Conservation (phyloP, 2,329 filamentous ascomycete genomes). For the Stagonosporopsis cucurbitacearum region DNA sequence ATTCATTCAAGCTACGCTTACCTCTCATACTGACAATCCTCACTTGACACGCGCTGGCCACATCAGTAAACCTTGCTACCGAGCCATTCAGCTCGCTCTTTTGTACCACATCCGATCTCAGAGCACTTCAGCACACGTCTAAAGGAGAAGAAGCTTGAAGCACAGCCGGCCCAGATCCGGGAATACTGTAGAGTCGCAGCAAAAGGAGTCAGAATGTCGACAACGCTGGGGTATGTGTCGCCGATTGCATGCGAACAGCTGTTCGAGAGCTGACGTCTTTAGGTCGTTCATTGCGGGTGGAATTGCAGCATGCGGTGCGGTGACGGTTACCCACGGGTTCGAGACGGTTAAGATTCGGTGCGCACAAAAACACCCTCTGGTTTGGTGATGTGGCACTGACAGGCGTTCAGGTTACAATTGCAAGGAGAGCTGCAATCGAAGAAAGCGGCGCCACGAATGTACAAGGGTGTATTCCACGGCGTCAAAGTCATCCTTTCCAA, state of each 20-base stretch:
- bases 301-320: slow-evolving; percentile 94
- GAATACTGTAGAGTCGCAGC: slow-evolving; percentile 12
- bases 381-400: slow-evolving; percentile 25
- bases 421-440: slow-evolving; percentile 94
- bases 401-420: slow-evolving; percentile 75
- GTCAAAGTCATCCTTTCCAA: slow-evolving; percentile 88
- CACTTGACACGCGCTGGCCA: slow-evolving; percentile 2
- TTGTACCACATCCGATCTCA: neutral
- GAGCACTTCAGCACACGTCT: neutral
- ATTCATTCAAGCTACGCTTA: slow-evolving; percentile 11
- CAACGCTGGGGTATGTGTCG: slow-evolving; percentile 53
- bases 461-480: slow-evolving; percentile 89
- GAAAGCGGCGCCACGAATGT: slow-evolving; percentile 82
- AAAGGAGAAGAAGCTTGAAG: slow-evolving; percentile 2
- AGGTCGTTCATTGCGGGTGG: slow-evolving; percentile 94
- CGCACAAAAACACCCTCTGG: slow-evolving; percentile 32
- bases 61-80: neutral
- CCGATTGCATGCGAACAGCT: too few species aligned
- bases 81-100: neutral
- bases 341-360: slow-evolving; percentile 99
- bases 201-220: slow-evolving; percentile 50
- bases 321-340: slow-evolving; percentile 96
- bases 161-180: slow-evolving; percentile 5
- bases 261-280: slow-evolving; percentile 2
- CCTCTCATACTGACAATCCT: neutral